Evolutionary conservation across 2,329 filamentous ascomycete species (phyloP), one percentile per base, ranked within the genome.

Genomic region (Fusarium luffae): DNA sequence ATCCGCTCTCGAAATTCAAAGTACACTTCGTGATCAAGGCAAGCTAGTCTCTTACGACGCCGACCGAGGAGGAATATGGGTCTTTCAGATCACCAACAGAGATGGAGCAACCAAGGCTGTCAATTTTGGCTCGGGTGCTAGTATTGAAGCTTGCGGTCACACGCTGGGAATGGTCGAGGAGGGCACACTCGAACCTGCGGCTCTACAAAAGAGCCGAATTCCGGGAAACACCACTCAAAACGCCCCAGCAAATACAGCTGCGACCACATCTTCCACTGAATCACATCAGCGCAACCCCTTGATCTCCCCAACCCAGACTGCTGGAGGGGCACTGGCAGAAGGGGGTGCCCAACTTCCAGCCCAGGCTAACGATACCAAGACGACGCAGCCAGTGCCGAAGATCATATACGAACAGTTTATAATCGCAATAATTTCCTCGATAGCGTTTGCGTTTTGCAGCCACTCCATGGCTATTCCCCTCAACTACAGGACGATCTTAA

Each of bases 391-490:
- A 44, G 55, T 70, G 19, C 73, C 82, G 32, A 84, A 82, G 63
- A 81, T 82, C 19, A 80, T 84, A 7, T 85, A 89, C 71, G 85
- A 88, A 61, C 83, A 83, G 43, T 87, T 89, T 63, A 81, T 89
- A 50, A 79, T 81, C 13, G 85, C 86, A n/a, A 77, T 85, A 12
- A 77, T 88, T 18, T 81, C 84, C 4, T 84, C 85, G n/a, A 72
- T 88, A 54, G 83, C 83, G 4, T 78, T 82, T 7, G 78, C 79
- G 8, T 87, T 88, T 60, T 88, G 86, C 70, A 78, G 78, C 7
- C 80, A 78, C 30, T 81, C 82, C 18, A 81, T 82, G 30, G 85
- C 86, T 5, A 80, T 88, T 23, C 83, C 86, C 6, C 77, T 89
- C 6, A 87, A 87, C 68, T 83, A 83, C 59, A 82, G 85, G 54